Evolutionary conservation across 768 basidiomycete genomes (phyloP), one percentile per base, ranked within the genome.

Genomic region (Pulveroboletus sp.): DNA sequence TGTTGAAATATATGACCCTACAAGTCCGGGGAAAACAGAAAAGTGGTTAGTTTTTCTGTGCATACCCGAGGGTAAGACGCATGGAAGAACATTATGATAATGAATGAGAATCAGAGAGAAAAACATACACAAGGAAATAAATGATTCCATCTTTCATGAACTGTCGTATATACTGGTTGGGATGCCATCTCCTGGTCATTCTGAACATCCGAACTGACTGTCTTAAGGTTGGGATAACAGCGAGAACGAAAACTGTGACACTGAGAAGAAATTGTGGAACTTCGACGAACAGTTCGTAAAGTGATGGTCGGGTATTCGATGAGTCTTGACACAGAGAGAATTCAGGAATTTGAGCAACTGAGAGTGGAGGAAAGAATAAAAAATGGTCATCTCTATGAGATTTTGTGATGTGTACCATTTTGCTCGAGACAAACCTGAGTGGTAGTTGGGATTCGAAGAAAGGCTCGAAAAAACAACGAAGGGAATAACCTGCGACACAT

Each of bases 91-190:
- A 21, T 21, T 21, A 21, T 21, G 21, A 21, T 21, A 21, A 21
- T 21, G 21, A 21, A 2, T 21, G 21, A 21, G 21, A 21, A 21
- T 21, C 21, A 3, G 21, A 21, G 21, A 2, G 21, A 21, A 21
- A 21, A 21, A 21, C 27, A 28, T 28, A 41, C 40, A 27, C 26
- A n/a, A 41, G 26, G 14, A 58, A 58, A 26, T 50, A 58, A n/a
- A 42, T 11, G 1, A 37, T 27, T 5, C 57, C 57, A 18, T 59
- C 57, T 10, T 10, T 47, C 14, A 28, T 9, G 2, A 58, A 28
- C 2, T 17, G 47, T 17, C 24, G n/a, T 17, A 54, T 47, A 39
- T 54, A 58, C 27, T 17, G 21, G 33, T 58, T 58, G 8, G 30
- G 30, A 6, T 46, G 44, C 57, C 56, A 58, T 9, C 10, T 48